A percentile compares a stretch with the other conserved stretches of the same genome.
Evolutionary conservation across 2,329 filamentous ascomycete genomes (phyloP).

Genomic region (Fusarium kyushuense): DNA sequence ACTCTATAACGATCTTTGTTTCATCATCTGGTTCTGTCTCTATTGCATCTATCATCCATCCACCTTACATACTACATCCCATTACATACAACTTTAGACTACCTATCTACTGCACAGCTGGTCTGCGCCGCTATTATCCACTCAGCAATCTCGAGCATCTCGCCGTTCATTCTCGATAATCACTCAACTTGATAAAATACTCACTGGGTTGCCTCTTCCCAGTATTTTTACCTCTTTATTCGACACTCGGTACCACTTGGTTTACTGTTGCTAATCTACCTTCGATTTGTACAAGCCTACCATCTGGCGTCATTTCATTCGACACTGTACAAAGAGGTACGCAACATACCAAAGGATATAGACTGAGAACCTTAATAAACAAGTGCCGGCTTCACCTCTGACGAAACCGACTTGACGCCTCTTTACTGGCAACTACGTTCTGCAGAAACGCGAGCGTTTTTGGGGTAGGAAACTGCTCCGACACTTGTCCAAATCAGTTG

Average conservation of each 20-base stretch:
- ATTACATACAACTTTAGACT: slow-evolving; percentile 35
- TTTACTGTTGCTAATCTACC: slow-evolving; percentile 25
- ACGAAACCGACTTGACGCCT: slow-evolving; percentile 30
- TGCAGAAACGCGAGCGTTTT: slow-evolving; percentile 49
- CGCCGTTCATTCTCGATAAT: slow-evolving; percentile 36
- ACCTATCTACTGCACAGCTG: slow-evolving; percentile 44
- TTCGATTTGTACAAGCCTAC: slow-evolving; percentile 27
- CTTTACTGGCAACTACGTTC: slow-evolving; percentile 39
- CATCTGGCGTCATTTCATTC: slow-evolving; percentile 28
- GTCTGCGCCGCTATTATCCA: slow-evolving; percentile 44
- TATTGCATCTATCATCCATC: slow-evolving; percentile 15
- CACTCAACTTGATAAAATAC: slow-evolving; percentile 15
- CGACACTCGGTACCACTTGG: slow-evolving; percentile 16
- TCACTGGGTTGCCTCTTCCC: slow-evolving; percentile 13
- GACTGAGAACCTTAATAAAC: slow-evolving; percentile 32
- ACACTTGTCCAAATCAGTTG: slow-evolving; percentile 49
- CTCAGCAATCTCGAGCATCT: slow-evolving; percentile 35
- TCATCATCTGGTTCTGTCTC: slow-evolving; percentile 9
- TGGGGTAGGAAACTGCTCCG: slow-evolving; percentile 52
- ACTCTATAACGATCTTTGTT: slow-evolving; percentile 38
- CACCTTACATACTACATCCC: slow-evolving; percentile 17
- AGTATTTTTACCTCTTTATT: neutral
- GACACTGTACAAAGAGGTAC: slow-evolving; percentile 22
- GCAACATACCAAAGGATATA: slow-evolving; percentile 35
- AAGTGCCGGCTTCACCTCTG: slow-evolving; percentile 40